Evolutionary conservation across 2,329 filamentous ascomycete genomes (phyloP).

Genomic region (Sporothrix pallida): DNA sequence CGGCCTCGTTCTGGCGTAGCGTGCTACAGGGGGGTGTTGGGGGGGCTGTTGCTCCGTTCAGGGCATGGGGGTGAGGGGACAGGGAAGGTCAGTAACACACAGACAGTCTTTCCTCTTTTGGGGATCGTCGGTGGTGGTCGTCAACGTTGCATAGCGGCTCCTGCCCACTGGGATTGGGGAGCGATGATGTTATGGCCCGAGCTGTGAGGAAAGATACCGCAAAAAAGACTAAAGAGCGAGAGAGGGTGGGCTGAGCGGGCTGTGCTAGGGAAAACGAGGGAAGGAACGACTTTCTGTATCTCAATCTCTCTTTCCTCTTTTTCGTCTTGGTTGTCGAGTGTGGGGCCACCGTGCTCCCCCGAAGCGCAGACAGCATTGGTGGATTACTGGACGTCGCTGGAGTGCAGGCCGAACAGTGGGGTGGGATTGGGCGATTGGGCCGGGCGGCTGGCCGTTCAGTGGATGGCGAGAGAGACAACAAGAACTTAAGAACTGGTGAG

Average conservation of each 20-base stretch:
- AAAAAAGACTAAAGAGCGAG: background rate
- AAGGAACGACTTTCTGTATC: background rate
- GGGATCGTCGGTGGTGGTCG: slow-evolving; percentile 19
- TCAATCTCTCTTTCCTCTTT: background rate
- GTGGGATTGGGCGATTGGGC: background rate
- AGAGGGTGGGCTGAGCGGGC: slow-evolving; percentile 29
- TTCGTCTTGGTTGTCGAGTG: background rate
- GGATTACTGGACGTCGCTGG: background rate
- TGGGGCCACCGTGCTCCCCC: slow-evolving; percentile 11
- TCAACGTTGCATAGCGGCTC: slow-evolving; percentile 42
- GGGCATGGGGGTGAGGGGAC: background rate
- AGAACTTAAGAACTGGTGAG: background rate
- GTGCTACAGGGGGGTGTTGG: slow-evolving; percentile 9
- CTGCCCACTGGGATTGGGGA: slow-evolving; percentile 28
- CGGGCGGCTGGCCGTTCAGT: background rate
- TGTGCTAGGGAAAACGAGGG: slow-evolving; percentile 22
- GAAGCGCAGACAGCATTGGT: background rate
- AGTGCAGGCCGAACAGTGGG: slow-evolving; percentile 18
- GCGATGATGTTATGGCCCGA: slow-evolving; percentile 42
- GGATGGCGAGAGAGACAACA: background rate
- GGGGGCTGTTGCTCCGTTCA: slow-evolving; percentile 18
- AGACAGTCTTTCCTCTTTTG: slow-evolving; percentile 14
- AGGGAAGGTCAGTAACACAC: slow-evolving; percentile 9
- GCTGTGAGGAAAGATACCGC: background rate
- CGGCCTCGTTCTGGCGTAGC: slow-evolving; percentile 4